phyloP scores from a whole-genome alignment of 2,329 filamentous ascomycete species.

The Dryadomyces quercivorus region DNA sequence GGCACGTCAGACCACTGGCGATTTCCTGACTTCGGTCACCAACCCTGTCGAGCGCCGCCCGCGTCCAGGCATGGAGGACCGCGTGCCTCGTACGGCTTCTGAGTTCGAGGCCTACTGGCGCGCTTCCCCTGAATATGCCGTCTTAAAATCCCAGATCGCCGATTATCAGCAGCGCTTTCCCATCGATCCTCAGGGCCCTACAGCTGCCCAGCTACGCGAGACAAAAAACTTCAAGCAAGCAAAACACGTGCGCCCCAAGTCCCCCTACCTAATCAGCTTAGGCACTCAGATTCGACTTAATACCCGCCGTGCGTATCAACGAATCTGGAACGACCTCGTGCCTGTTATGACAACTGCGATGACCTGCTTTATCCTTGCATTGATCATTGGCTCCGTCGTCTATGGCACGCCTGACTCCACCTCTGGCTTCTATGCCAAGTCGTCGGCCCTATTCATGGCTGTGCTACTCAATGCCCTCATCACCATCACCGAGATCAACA shows the following conservation, averaged over 20 bases:
- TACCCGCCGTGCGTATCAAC: slow-evolving; percentile 62
- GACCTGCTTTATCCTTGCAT: slow-evolving; percentile 52
- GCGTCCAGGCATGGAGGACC: slow-evolving; percentile 40
- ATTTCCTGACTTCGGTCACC: slow-evolving; percentile 62
- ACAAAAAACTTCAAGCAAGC: slow-evolving; percentile 36
- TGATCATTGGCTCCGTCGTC: slow-evolving; percentile 9
- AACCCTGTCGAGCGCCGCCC: slow-evolving; percentile 42
- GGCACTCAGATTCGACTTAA: slow-evolving; percentile 34
- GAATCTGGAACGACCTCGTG: slow-evolving; percentile 62
- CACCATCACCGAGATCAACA: slow-evolving; percentile 71
- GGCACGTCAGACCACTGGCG: slow-evolving; percentile 53
- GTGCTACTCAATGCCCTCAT: slow-evolving; percentile 77
- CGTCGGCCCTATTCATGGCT: slow-evolving; percentile 74
- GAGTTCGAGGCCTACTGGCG: slow-evolving; percentile 49
- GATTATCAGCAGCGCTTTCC: slow-evolving; percentile 40
- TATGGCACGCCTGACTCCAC: slow-evolving; percentile 10
- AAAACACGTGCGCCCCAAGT: slow-evolving; percentile 39
- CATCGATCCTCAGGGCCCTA: slow-evolving; percentile 21
- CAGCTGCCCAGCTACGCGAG: slow-evolving; percentile 30
- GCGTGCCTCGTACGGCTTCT: slow-evolving; percentile 44
- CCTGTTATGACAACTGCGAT: slow-evolving; percentile 69
- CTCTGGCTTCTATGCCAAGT: slow-evolving; percentile 43
- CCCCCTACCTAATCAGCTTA: slow-evolving; percentile 50
- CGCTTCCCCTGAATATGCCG: slow-evolving; percentile 36
- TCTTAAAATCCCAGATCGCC: slow-evolving; percentile 39